Base-by-base conservation (phyloP, 106 monocot genomes). In the Amphibolis antarctica region DNA sequence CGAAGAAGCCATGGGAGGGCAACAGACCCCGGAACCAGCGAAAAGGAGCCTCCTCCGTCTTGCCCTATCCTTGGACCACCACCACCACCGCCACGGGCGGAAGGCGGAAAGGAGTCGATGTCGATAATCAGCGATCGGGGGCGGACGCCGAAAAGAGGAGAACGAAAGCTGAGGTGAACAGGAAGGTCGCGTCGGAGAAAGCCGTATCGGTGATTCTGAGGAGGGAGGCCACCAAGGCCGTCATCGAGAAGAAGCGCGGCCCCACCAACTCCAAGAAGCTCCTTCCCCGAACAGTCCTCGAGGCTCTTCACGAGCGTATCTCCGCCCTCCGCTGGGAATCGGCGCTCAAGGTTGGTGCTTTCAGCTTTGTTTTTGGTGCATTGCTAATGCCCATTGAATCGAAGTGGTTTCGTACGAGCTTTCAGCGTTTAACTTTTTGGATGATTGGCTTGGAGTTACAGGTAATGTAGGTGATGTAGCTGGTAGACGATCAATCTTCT, bases 281-380 rank as follows among this genome's bases (percentile, higher is more conserved):
- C 36, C 77, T 89, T 0, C 94, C 94, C 12, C 67, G 81, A 12
- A 84, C 94, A 14, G 80, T 96, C 44, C 89, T 96, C 31, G 94
- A 96, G 69, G 89, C 94, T 0, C 86, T 96, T 9, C 89, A 96
- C 46, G 94, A 89, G 42, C 62, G 89, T 13, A 64, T 89, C 66
- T 64, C 78, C 0, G 86, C 94, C 22, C 81, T 96, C 23, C 78
- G 86, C 9, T 96, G 94, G 94, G 94, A 96, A 46, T 96, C 94
- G 17, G 94, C 89, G 18, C 89, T 96, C 59, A 81, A 96, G 94
- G 94, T 96, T 46, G 15, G 64, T 65, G 25, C n/a, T n/a, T n/a
- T n/a, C n/a, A n/a, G n/a, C n/a, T n/a, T n/a, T n/a, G n/a, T n/a
- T n/a, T n/a, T n/a, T n/a, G n/a, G n/a, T n/a, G n/a, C n/a, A n/a